Conservation (phyloP, 768 basidiomycete genomes). For the Lactarius akahatsu region DNA sequence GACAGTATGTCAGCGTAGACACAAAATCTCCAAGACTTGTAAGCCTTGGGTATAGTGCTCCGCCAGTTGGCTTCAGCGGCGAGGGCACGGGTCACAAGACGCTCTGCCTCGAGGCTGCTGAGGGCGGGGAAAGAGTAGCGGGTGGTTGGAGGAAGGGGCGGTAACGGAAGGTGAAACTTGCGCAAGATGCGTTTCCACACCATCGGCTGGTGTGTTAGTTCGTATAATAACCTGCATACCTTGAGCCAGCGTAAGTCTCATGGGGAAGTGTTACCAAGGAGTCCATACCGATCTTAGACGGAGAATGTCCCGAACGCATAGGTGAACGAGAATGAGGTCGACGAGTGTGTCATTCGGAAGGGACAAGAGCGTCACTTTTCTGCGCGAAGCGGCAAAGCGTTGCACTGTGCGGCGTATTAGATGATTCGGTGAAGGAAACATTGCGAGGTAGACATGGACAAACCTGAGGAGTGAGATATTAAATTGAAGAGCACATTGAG, state of each 20-base stretch:
- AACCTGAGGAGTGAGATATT: conserved; percentile 11
- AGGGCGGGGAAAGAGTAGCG: conserved; percentile 24
- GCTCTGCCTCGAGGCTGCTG: conserved; percentile 29
- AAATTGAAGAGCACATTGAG: conserved; percentile 12
- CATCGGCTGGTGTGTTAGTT: conserved; percentile 26
- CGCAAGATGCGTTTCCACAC: conserved; percentile 29
- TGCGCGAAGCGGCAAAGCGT: not conserved
- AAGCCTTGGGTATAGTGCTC: conserved; percentile 24
- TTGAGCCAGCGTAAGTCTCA: not conserved
- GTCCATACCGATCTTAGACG: conserved; percentile 25
- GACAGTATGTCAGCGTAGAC: conserved; percentile 22
- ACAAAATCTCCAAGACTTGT: conserved; percentile 21
- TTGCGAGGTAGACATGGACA: conserved; percentile 9
- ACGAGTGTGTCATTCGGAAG: conserved; percentile 27
- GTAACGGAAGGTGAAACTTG: conserved; percentile 27
- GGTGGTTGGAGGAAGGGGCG: conserved; percentile 26
- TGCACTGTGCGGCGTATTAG: conserved; percentile 22
- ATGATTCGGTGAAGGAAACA: conserved; percentile 9
- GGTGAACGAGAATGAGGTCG: conserved; percentile 26
- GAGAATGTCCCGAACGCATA: conserved; percentile 28
- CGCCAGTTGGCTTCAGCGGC: conserved; percentile 30
- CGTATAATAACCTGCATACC: conserved; percentile 27
- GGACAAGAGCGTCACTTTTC: conserved; percentile 6
- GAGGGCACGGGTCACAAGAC: conserved; percentile 25
- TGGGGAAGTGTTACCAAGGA: not conserved